Conservation (phyloP, 768 basidiomycete genomes). For the Kwoniella botswanensis region DNA sequence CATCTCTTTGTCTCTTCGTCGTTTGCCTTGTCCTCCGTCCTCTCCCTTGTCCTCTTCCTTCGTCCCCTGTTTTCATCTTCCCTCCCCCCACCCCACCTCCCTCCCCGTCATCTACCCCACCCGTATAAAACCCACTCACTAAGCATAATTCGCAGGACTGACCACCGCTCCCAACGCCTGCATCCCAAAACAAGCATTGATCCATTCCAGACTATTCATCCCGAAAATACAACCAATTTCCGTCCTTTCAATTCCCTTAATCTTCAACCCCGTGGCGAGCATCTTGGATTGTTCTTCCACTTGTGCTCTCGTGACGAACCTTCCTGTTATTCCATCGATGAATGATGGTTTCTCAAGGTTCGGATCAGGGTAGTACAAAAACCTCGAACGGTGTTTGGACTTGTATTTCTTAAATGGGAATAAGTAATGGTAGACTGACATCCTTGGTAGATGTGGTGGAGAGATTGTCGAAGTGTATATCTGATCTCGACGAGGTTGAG, state of each 20-base stretch:
- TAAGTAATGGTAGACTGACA: conserved; percentile 45
- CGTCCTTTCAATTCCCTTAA: conserved; percentile 61
- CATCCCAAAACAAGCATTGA: conserved; percentile 60
- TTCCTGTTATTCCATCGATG: conserved; percentile 69
- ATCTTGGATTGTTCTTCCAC: conserved; percentile 65
- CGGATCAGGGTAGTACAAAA: conserved; percentile 24
- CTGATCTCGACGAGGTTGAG: conserved; percentile 21
- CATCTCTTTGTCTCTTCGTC: background rate
- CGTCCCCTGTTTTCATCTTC: too few relatives aligned
- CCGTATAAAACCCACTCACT: conserved; percentile 13
- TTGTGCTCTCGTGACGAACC: conserved; percentile 65
- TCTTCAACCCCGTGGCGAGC: conserved; percentile 67
- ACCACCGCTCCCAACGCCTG: conserved; percentile 70
- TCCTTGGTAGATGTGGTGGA: conserved; percentile 36
- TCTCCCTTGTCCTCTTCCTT: background rate
- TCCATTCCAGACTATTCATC: conserved; percentile 66
- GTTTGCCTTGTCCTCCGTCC: background rate
- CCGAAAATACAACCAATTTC: conserved; percentile 68
- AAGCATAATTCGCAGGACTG: conserved; percentile 68
- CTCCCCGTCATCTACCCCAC: too few relatives aligned
- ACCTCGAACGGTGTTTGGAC: conserved; percentile 15
- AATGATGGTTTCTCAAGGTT: conserved; percentile 64
- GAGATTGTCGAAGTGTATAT: conserved; percentile 27
- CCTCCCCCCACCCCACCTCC: too few relatives aligned
- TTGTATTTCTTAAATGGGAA: conserved; percentile 39